These are phyloP conservation scores for Colletotrichum gloeosporioides DNA, from an alignment of 2,329 filamentous ascomycete species.

Conservation along the genomic window DNA sequence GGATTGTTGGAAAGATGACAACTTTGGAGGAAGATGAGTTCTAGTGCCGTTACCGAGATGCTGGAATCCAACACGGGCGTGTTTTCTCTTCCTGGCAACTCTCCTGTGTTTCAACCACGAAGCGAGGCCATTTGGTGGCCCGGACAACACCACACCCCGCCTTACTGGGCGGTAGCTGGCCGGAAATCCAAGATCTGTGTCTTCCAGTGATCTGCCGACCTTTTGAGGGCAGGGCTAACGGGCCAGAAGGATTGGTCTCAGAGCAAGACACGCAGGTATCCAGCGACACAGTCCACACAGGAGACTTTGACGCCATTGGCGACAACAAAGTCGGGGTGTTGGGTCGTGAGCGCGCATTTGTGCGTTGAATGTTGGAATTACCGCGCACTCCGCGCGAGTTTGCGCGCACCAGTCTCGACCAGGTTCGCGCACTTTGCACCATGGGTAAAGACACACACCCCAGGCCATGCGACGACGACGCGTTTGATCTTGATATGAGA, in stretches of 20 bases:
- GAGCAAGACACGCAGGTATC: neutral
- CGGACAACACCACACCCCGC: neutral
- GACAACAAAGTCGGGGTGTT: neutral
- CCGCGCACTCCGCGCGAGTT: neutral
- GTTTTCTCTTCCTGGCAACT: neutral
- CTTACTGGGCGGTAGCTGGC: neutral
- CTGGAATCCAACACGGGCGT: neutral
- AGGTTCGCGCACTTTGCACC: neutral
- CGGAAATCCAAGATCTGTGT: neutral
- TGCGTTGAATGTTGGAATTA: neutral
- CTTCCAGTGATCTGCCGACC: neutral
- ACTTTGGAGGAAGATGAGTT: neutral
- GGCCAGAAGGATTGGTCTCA: neutral
- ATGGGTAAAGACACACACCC: neutral
- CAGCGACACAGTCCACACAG: neutral
- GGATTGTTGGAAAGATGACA: neutral
- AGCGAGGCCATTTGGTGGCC: neutral
- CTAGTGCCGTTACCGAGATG: neutral
- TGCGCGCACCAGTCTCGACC: neutral
- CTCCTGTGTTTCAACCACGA: neutral
- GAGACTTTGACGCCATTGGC: neutral
- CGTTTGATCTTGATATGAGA: neutral
- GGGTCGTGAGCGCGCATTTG: neutral
- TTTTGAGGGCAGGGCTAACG: neutral
- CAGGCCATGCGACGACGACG: neutral